Conservation (phyloP, 1,284 basidiomycete genomes). For the Takashimella tepidaria region DNA sequence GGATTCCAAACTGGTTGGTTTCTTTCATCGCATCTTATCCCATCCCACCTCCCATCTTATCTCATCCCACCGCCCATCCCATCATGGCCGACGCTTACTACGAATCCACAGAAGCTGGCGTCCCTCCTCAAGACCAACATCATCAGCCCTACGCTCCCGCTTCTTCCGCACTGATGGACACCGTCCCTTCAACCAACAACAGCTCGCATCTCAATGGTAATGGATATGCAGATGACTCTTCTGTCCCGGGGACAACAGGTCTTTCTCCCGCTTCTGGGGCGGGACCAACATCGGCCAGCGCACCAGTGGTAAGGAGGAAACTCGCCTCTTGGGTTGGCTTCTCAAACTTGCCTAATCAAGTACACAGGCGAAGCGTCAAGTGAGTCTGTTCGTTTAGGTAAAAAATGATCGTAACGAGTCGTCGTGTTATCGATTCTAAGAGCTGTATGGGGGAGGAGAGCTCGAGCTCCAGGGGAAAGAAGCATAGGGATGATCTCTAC, state of each 20-base stretch:
- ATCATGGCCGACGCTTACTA: constrained; percentile 40
- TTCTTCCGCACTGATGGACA: not conserved
- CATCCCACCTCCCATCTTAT: constrained; percentile 1
- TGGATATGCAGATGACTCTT: no score
- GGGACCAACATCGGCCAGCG: no score
- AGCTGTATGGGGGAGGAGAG: no score
- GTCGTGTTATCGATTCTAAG: no score
- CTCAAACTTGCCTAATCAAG: constrained; percentile 94
- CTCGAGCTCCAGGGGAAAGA: no score
- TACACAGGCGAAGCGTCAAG: constrained; percentile 91
- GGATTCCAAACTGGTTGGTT: no score
- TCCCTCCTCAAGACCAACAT: not conserved
- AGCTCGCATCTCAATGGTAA: constrained; percentile 8
- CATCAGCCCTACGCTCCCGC: not conserved
- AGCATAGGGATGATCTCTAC: no score
- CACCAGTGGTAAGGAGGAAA: constrained; percentile 38
- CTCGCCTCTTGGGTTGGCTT: constrained; percentile 57
- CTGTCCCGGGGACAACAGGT: no score
- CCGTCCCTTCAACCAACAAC: not conserved
- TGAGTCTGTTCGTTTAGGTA: constrained; percentile 27
- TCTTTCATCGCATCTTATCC: no score
- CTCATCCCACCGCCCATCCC: constrained; percentile 1
- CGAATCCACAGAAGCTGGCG: constrained; percentile 10
- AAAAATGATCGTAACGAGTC: no score
- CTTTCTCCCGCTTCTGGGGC: no score